Evolutionary conservation across 2,329 filamentous ascomycete genomes (phyloP).

Genomic region (Botrytis tulipae): DNA sequence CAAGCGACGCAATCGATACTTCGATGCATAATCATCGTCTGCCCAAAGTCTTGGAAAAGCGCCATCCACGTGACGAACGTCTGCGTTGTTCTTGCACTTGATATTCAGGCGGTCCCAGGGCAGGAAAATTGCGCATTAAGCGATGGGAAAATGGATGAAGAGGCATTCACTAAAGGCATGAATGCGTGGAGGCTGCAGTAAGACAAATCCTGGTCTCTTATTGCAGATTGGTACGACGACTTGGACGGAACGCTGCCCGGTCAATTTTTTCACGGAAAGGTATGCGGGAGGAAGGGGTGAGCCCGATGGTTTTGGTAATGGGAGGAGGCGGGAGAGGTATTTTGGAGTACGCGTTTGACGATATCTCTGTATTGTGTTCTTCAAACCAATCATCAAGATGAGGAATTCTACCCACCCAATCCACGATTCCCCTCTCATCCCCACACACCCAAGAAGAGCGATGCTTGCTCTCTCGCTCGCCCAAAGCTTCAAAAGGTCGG

Average conservation of each 20-base stretch:
- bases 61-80: neutral
- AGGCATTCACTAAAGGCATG: neutral
- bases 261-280: neutral
- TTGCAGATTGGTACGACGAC: constrained; percentile 17
- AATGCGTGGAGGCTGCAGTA: neutral
- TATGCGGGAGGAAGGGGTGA: neutral
- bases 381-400: neutral
- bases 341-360: neutral
- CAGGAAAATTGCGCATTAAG: neutral
- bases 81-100: neutral
- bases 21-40: neutral
- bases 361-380: neutral
- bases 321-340: neutral
- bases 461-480: neutral
- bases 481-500: neutral
- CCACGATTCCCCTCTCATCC: neutral
- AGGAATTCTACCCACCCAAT: neutral
- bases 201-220: neutral
- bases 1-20: constrained; percentile 6
- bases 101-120: neutral
- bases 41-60: neutral
- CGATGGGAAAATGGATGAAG: neutral
- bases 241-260: neutral
- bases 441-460: neutral
- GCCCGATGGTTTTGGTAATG: neutral